A percentile compares a stretch with the other conserved stretches of the same genome.
Evolutionary conservation across 305 asterid species (phyloP).

Genomic region (Fraxinus dipetala): DNA sequence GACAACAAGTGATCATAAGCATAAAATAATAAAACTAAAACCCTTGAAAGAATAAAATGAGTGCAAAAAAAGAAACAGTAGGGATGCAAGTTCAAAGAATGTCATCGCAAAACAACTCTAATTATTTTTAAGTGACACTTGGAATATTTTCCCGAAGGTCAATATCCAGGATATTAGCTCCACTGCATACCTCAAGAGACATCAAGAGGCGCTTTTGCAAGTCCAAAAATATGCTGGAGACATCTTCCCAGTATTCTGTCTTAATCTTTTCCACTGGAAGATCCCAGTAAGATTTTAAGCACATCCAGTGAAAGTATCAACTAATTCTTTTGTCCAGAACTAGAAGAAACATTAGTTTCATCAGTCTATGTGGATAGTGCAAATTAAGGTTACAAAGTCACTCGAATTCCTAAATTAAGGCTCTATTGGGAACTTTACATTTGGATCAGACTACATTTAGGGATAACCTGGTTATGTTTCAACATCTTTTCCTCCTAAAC

Average conservation of each 20-base stretch:
- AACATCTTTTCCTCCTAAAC: background rate
- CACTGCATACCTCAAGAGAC: background rate
- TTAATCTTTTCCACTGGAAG: background rate
- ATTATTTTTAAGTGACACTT: background rate
- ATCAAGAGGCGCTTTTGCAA: background rate
- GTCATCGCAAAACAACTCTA: background rate
- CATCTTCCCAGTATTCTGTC: background rate
- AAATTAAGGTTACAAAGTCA: background rate
- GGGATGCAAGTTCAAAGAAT: background rate
- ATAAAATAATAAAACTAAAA: background rate
- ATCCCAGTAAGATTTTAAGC: background rate
- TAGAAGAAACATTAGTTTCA: background rate
- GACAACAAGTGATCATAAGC: slow-evolving; percentile 2
- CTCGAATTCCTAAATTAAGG: background rate
- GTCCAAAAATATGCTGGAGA: background rate
- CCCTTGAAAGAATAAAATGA: background rate
- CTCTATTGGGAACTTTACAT: background rate
- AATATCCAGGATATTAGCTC: background rate
- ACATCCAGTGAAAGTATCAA: background rate
- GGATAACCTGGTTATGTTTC: background rate
- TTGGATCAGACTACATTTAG: background rate
- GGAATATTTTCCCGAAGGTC: background rate
- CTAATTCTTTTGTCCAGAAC: background rate
- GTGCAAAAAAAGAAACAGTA: background rate
- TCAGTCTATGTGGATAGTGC: background rate